Base-by-base conservation (phyloP, 148 eudicot species). In the Persicaria tinctoria region DNA sequence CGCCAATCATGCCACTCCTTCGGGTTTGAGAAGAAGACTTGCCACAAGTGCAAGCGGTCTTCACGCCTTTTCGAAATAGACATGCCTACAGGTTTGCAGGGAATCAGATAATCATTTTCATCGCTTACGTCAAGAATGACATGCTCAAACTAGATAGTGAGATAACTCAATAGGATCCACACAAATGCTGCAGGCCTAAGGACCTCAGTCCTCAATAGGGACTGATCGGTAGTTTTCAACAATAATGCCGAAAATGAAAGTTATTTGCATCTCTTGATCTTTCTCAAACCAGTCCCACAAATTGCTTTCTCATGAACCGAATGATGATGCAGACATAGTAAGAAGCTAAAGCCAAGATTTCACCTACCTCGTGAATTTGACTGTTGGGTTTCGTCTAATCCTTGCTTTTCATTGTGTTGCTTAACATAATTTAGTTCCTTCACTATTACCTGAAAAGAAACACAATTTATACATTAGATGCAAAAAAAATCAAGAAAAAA, bases 1-100 rank as follows among this genome's bases (percentile, higher is more conserved):
- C 97, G 73, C 41, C 59, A 7, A 70, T 93, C 97, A 78, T 77
- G 51, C 97, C 97, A 90, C 73, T 89, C 89, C 23, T 55, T 62
- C 16, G 97, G 96, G 79, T 80, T 87, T 75, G 88, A 64, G 47
- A 93, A 93, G 70, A 87, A 85, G 55, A 85, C 45, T 73, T 90
- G 89, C 97, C 90, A 87, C 81, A 90, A 76, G 51, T 81, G 85
- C 47, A 87, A 81, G 9, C 89, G 85, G 3, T 76, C 78, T 69
- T 63, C 83, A 44, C 74, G 10, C 75, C 63, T 89, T 38, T 84
- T 83, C 32, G 18, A 41, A 9, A 62, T 4, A 70, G 83, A 80
- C 81, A 77, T 83, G 48, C 72, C 82, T 85, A 56, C 45, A 20
- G 10, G 4, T 49, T 48, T 49, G 46, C 76, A 1, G 66, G 45